Percentiles rank a stretch among this genome's conserved stretches.
Evolutionary conservation across 805 yeast species (phyloP).

Genomic region (Kregervanrija fluxuum): DNA sequence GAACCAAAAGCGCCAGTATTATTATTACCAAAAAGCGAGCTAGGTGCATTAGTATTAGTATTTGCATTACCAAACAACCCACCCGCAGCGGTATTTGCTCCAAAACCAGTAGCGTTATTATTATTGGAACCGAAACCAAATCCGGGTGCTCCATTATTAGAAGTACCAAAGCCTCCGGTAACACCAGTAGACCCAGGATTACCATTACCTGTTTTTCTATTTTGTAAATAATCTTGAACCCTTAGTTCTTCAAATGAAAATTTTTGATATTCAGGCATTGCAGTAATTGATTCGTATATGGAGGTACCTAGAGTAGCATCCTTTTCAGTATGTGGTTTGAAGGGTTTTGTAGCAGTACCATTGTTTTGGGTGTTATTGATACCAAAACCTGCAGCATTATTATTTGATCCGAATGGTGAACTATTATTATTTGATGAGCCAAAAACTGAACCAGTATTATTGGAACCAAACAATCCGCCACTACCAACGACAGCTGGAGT

Average conservation of each 20-base stretch:
- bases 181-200: conserved; percentile 19
- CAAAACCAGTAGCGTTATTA: conserved; percentile 19
- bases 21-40: conserved; percentile 11
- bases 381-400: conserved; percentile 24
- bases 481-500: neutral
- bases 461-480: conserved; percentile 14
- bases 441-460: conserved; percentile 21
- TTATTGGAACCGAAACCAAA: conserved; percentile 18
- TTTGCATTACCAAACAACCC: conserved; percentile 39
- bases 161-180: conserved; percentile 30
- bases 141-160: conserved; percentile 17
- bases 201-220: conserved; percentile 50
- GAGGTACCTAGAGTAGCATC: conserved; percentile 55
- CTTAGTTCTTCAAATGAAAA: conserved; percentile 85
- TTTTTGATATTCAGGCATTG: conserved; percentile 86
- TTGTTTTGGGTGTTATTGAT: conserved; percentile 34
- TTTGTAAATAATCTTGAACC: conserved; percentile 75
- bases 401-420: conserved; percentile 34
- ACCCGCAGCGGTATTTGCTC: conserved; percentile 26
- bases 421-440: conserved; percentile 26
- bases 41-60: conserved; percentile 7
- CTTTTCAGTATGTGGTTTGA: conserved; percentile 61
- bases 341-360: conserved; percentile 72
- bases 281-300: conserved; percentile 63
- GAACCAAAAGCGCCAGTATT: conserved; percentile 20